A percentile compares a stretch with the other conserved stretches of the same genome.
phyloP scores from a whole-genome alignment of 805 yeast species.

The Wickerhamiella azymoides region DNA sequence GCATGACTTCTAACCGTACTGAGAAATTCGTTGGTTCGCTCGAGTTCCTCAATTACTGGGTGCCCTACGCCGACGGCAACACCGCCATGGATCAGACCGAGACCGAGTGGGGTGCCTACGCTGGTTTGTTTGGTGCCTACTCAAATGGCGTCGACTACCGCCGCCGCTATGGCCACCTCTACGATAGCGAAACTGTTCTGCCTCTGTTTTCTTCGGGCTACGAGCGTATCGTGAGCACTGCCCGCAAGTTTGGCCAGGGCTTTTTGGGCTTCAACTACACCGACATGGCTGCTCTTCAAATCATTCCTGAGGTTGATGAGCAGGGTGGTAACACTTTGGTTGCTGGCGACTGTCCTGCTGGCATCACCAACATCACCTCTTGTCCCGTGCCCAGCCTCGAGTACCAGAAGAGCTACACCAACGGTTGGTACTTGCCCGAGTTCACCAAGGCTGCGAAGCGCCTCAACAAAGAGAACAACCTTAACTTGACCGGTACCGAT shows the following conservation, averaged over 20 bases:
- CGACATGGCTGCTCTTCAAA: constrained; percentile 16
- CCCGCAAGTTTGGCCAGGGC: constrained; percentile 21
- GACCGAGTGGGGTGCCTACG: constrained; percentile 36
- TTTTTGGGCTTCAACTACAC: constrained; percentile 20
- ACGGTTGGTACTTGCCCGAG: constrained; percentile 14
- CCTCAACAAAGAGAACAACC: constrained; percentile 17
- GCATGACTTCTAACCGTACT: constrained; percentile 5
- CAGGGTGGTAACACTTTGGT: constrained; percentile 20
- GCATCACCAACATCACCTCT: constrained; percentile 6
- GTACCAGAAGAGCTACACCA: not conserved
- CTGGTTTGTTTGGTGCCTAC: constrained; percentile 39
- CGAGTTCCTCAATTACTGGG: constrained; percentile 35
- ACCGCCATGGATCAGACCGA: constrained; percentile 38
- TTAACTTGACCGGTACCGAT: constrained; percentile 29
- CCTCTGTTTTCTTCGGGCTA: constrained; percentile 44
- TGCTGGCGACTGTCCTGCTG: constrained; percentile 12
- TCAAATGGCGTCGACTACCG: constrained; percentile 38
- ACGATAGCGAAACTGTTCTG: constrained; percentile 26
- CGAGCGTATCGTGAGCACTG: constrained; percentile 30
- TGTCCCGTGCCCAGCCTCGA: constrained; percentile 11
- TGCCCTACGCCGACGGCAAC: constrained; percentile 27
- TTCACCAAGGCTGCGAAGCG: constrained; percentile 16
- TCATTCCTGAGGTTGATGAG: constrained; percentile 14
- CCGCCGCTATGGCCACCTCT: constrained; percentile 36
- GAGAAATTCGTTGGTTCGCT: constrained; percentile 28